A percentile compares a stretch with the other conserved stretches of the same genome.
Conservation (phyloP, 441 rosid species). For the Populus hybrid region DNA sequence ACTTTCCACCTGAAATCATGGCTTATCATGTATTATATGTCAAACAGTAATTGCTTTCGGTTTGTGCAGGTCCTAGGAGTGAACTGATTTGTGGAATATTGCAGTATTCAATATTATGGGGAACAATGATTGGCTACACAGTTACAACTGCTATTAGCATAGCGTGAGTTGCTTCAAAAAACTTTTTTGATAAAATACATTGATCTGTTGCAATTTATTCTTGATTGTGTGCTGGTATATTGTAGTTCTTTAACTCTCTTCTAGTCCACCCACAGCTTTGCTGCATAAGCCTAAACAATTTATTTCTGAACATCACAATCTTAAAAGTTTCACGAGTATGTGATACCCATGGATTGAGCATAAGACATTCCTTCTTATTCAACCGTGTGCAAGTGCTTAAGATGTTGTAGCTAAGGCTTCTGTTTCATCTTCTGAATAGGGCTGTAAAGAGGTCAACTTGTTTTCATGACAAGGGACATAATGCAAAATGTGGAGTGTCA, state of each 20-base stretch:
- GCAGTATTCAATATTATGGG: slow-evolving; percentile 26
- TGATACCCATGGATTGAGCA: not conserved
- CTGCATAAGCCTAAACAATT: not conserved
- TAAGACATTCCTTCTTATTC: not conserved
- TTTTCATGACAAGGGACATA: slow-evolving; percentile 13
- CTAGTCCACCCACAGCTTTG: not conserved
- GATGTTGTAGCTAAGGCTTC: not conserved
- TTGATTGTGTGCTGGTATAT: not conserved
- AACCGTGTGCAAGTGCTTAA: not conserved
- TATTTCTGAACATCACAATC: not conserved
- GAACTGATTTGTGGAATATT: slow-evolving; percentile 20
- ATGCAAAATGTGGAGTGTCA: slow-evolving; percentile 17
- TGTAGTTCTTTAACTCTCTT: not conserved
- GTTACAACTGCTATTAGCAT: slow-evolving; percentile 25
- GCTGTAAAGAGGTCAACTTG: slow-evolving; percentile 28
- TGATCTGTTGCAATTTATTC: not conserved
- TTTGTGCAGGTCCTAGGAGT: slow-evolving; percentile 21
- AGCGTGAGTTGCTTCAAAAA: slow-evolving; percentile 21
- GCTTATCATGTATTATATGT: not conserved
- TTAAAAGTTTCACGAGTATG: not conserved
- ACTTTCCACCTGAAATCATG: not conserved
- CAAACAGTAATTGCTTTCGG: not conserved
- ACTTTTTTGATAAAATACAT: not conserved
- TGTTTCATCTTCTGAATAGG: not conserved
- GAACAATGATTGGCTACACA: slow-evolving; percentile 32